These are phyloP conservation scores for Naganishia liquefaciens DNA, from an alignment of 1,284 basidiomycete genomes.

Conservation along the genomic window DNA sequence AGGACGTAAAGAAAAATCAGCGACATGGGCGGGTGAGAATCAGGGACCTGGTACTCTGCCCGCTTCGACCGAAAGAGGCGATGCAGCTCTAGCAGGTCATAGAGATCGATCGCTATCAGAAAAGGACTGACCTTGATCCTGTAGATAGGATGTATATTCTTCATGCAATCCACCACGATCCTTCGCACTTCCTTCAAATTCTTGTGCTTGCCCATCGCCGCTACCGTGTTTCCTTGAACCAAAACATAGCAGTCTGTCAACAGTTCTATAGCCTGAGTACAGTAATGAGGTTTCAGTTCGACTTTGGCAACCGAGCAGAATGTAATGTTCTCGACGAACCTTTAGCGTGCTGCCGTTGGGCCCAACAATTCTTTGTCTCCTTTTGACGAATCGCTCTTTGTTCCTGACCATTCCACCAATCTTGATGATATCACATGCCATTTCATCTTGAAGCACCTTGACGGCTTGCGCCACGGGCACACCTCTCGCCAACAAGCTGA, in stretches of 20 bases:
- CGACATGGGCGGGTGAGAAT: not conserved
- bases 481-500: slow-evolving; percentile 91
- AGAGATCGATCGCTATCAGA: not conserved
- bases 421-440: slow-evolving; percentile 97
- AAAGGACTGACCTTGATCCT: slow-evolving; percentile 77
- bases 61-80: no score
- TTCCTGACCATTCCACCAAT: slow-evolving; percentile 92
- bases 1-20: not conserved
- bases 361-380: slow-evolving; percentile 93
- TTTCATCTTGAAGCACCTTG: slow-evolving; percentile 85
- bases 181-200: slow-evolving; percentile 92
- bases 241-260: slow-evolving; percentile 96
- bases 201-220: slow-evolving; percentile 95
- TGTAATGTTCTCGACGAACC: slow-evolving; percentile 56
- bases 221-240: slow-evolving; percentile 97
- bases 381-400: slow-evolving; percentile 96
- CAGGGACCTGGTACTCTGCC: not conserved
- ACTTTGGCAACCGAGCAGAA: not conserved
- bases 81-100: not conserved
- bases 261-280: slow-evolving; percentile 86
- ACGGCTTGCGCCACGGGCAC: slow-evolving; percentile 74
- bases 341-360: slow-evolving; percentile 96
- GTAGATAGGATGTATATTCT: slow-evolving; percentile 99
- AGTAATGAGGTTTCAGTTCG: not conserved
- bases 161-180: slow-evolving; percentile 98